These are phyloP conservation scores for Leccinum broughii DNA, from an alignment of 768 basidiomycete species.

Conservation along the genomic window DNA sequence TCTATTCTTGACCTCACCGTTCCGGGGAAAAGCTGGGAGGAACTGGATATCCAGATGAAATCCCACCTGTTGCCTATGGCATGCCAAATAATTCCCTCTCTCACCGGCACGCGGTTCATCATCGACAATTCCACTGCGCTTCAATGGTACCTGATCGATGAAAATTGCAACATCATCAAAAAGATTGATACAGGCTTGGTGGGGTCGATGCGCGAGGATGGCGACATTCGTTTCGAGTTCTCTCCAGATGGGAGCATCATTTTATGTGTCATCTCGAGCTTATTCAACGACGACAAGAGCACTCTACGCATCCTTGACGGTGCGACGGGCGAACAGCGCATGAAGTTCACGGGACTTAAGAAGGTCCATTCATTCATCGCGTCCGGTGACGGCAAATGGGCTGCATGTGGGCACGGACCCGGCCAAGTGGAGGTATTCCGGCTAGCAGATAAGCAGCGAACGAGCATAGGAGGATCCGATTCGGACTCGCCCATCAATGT, in stretches of 20 bases:
- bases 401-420: slow-evolving; percentile 12
- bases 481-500: background rate
- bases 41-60: background rate
- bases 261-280: background rate
- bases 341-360: slow-evolving; percentile 15
- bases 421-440: slow-evolving; percentile 6
- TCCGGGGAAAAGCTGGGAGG: slow-evolving; percentile 7
- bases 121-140: background rate
- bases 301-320: slow-evolving; percentile 13
- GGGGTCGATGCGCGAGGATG: too few relatives aligned
- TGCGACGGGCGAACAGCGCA: slow-evolving; percentile 9
- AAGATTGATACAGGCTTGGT: slow-evolving; percentile 11
- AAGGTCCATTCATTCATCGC: slow-evolving; percentile 1
- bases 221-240: slow-evolving; percentile 2
- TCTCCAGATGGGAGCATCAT: slow-evolving; percentile 17
- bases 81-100: background rate
- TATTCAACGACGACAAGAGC: slow-evolving; percentile 9
- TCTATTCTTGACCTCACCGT: slow-evolving; percentile 11
- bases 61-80: background rate
- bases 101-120: slow-evolving; percentile 15
- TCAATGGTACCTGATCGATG: slow-evolving; percentile 7
- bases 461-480: background rate
- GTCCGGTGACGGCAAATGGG: slow-evolving; percentile 9
- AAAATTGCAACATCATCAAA: slow-evolving; percentile 1
- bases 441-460: background rate